Percentiles rank a stretch among this genome's conserved stretches.
Evolutionary conservation across 2,329 filamentous ascomycete species (phyloP).

Genomic region (Colletotrichum endophyticum): DNA sequence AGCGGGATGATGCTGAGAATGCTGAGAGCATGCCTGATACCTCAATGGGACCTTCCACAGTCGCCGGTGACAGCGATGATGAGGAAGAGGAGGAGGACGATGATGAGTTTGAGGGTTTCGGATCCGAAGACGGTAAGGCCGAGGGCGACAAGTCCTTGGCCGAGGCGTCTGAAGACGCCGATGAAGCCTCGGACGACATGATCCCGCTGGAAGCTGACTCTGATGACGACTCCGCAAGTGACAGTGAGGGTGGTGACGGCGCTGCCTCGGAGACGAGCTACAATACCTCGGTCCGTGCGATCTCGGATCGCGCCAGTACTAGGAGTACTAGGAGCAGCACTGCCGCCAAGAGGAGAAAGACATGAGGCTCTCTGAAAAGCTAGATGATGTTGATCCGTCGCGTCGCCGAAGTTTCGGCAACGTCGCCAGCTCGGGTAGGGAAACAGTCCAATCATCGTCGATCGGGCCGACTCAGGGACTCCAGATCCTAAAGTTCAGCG

Average conservation of each 20-base stretch:
- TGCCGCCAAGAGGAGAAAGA: slow-evolving; percentile 19
- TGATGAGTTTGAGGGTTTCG: slow-evolving; percentile 55
- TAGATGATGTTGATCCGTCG: background rate
- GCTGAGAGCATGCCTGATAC: slow-evolving; percentile 44
- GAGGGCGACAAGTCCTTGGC: slow-evolving; percentile 26
- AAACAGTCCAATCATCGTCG: background rate
- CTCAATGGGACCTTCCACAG: slow-evolving; percentile 31
- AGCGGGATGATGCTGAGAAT: slow-evolving; percentile 59
- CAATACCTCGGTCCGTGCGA: slow-evolving; percentile 19
- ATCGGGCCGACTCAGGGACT: background rate
- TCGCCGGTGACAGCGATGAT: slow-evolving; percentile 23
- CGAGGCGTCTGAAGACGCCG: slow-evolving; percentile 7
- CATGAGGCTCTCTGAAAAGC: background rate
- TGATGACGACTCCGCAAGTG: slow-evolving; percentile 22
- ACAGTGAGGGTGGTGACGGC: slow-evolving; percentile 6
- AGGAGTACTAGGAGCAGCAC: background rate
- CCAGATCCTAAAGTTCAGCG: background rate
- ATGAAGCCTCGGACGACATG: slow-evolving; percentile 16
- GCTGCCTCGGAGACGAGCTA: slow-evolving; percentile 18
- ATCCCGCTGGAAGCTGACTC: slow-evolving; percentile 14
- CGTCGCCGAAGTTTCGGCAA: slow-evolving; percentile 14
- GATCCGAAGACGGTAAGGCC: slow-evolving; percentile 42
- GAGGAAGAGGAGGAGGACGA: slow-evolving; percentile 36
- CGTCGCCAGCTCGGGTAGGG: background rate
- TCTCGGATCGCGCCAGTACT: slow-evolving; percentile 6